These are phyloP conservation scores for Fusarium bulbicola DNA, from an alignment of 2,329 filamentous ascomycete genomes.

Conservation along the genomic window DNA sequence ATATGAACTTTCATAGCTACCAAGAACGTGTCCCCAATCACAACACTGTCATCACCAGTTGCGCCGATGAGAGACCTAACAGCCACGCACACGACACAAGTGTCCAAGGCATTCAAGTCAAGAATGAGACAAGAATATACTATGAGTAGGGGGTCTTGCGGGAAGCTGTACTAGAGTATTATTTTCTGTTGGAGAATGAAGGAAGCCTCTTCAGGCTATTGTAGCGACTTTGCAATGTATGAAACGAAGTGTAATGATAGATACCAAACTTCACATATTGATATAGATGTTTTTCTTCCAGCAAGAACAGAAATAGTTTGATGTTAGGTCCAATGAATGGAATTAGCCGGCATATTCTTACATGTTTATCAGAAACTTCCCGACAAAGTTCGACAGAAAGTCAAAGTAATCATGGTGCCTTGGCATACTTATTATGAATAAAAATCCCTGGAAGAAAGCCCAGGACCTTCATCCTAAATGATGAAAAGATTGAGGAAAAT, in stretches of 20 bases:
- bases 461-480: not conserved
- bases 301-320: not conserved
- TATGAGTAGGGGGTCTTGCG: not conserved
- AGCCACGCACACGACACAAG: not conserved
- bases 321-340: too few relatives aligned
- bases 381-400: not conserved
- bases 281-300: not conserved
- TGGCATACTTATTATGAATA: not conserved
- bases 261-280: not conserved
- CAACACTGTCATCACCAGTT: conserved; percentile 14
- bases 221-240: not conserved
- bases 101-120: conserved; percentile 24
- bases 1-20: conserved; percentile 18
- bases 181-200: not conserved
- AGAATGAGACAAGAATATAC: conserved; percentile 28
- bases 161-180: fast-evolving
- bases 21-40: conserved; percentile 4
- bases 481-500: not conserved
- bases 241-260: not conserved
- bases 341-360: fast-evolving
- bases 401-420: not conserved
- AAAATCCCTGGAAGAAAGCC: not conserved
- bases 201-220: too few relatives aligned
- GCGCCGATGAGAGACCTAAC: not conserved
- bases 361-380: too few relatives aligned